These are phyloP conservation scores for Serendipita sp. DNA, from an alignment of 768 basidiomycete genomes.

Conservation along the genomic window DNA sequence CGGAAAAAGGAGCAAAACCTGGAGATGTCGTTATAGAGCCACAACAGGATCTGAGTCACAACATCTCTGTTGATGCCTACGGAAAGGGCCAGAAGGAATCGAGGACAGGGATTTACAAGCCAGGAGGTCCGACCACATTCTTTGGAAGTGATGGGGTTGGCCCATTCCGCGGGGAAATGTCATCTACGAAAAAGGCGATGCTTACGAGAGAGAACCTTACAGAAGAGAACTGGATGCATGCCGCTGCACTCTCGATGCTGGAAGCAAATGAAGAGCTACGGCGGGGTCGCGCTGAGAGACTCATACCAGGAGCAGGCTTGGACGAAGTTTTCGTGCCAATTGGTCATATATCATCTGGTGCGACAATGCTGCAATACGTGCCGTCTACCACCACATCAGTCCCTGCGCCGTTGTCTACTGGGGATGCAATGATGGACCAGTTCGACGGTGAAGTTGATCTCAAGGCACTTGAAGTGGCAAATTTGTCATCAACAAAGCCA, in stretches of 20 bases:
- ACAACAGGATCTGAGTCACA: constrained; percentile 21
- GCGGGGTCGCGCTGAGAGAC: constrained; percentile 15
- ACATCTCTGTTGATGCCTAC: constrained; percentile 21
- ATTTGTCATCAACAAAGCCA: constrained; percentile 23
- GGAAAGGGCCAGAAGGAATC: constrained; percentile 22
- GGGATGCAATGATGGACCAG: constrained; percentile 20
- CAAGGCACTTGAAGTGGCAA: constrained; percentile 19
- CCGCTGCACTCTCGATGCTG: constrained; percentile 49
- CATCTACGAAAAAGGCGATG: constrained; percentile 67
- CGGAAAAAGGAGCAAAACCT: constrained; percentile 65
- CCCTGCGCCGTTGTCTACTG: constrained; percentile 11
- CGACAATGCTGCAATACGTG: constrained; percentile 24
- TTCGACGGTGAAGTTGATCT: constrained; percentile 17
- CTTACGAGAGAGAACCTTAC: constrained; percentile 66
- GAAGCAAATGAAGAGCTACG: constrained; percentile 36
- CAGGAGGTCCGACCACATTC: constrained; percentile 84
- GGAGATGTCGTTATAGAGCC: constrained; percentile 74
- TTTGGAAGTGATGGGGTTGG: constrained; percentile 76
- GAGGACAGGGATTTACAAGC: constrained; percentile 48
- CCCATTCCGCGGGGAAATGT: constrained; percentile 75
- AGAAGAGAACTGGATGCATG: constrained; percentile 86
- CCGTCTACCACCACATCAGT: background rate
- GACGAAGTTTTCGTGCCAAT: constrained; percentile 14
- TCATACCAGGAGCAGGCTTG: constrained; percentile 11
- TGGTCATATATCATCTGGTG: constrained; percentile 27